Evolutionary conservation across 148 eudicot genomes (phyloP), one percentile per base, ranked within the genome.

Genomic region (Camellia japonica): DNA sequence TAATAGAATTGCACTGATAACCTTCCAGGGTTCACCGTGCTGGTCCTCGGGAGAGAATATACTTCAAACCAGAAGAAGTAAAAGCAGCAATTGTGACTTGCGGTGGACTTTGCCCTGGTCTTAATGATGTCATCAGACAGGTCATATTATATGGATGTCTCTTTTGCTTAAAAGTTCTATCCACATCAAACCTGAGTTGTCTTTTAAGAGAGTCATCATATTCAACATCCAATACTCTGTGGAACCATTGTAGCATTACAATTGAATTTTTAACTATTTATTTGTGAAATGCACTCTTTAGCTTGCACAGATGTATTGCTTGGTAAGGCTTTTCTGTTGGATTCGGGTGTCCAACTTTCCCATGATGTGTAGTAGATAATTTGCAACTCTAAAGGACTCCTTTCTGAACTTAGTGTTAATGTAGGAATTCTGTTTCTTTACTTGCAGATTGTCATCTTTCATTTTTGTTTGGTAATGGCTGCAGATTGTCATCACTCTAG

Each of bases 51-150:
- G 98, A 95, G 83, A 79, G 91, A 79, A 95, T 95, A 90, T 96
- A 91, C 85, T 96, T 92, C 78, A 93, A 79, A 80, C 99, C 99
- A 4, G 99, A 96, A 90, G 91, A 96, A 73, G 99, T 96, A 54
- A 96, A 96, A 84, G 99, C 99, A 66, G 99, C 98, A 75, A 96
- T 96, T 84, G 89, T 96, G 43, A 96, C 99, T 60, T 96, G 99
- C 82, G 99, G 99, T 41, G 99, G 99, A 64, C 95, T 96, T 68
- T 96, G 99, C 79, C 99, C 99, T 67, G 99, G 99, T 60, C 95
- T 96, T 64, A 96, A 96, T 82, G 99, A 96, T 82, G 99, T 96
- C 78, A 93, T 96, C 78, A 88, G 99, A 85, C 99, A 96, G 90
- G 99, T 96, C 68, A 23, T 76, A 72, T 47, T 63, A 46, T 66